A percentile compares a stretch with the other conserved stretches of the same genome.
These are phyloP conservation scores for Plenodomus biglobosus DNA, from an alignment of 2,329 filamentous ascomycete species.

Conservation along the genomic window DNA sequence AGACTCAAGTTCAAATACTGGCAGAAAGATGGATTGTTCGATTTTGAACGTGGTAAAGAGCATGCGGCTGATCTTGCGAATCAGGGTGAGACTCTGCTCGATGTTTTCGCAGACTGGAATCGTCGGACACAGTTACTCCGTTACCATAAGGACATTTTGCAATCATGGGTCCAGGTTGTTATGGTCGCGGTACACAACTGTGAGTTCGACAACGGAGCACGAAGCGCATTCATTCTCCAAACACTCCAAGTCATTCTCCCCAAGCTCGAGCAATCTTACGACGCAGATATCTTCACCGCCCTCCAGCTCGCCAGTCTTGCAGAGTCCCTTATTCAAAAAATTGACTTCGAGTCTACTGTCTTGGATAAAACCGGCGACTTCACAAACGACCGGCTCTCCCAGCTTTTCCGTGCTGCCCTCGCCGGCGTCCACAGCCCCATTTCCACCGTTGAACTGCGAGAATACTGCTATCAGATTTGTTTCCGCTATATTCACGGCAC, in stretches of 20 bases:
- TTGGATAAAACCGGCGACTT: constrained; percentile 63
- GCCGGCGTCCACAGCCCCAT: constrained; percentile 75
- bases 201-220: constrained; percentile 71
- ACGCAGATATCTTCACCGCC: constrained; percentile 68
- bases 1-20: constrained; percentile 67
- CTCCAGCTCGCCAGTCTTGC: constrained; percentile 76
- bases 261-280: constrained; percentile 76
- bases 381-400: constrained; percentile 84
- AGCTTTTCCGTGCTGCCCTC: constrained; percentile 86
- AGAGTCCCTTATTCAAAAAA: constrained; percentile 69
- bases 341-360: constrained; percentile 59
- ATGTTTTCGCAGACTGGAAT: constrained; percentile 65
- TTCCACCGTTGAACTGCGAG: constrained; percentile 70
- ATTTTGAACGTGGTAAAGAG: constrained; percentile 35
- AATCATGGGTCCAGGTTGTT: constrained; percentile 81
- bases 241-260: constrained; percentile 85
- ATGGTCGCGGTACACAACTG: constrained; percentile 81
- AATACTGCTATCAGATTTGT: constrained; percentile 88
- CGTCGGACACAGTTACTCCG: constrained; percentile 59
- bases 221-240: constrained; percentile 79
- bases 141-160: constrained; percentile 67
- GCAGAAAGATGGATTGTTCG: constrained; percentile 46
- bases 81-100: constrained; percentile 60
- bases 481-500: constrained; percentile 80
- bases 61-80: constrained; percentile 21